Evolutionary conservation across 1,139 yeast genomes (phyloP), one percentile per base, ranked within the genome.

Genomic region (Hyphopichia wangnamkhiaoensis): DNA sequence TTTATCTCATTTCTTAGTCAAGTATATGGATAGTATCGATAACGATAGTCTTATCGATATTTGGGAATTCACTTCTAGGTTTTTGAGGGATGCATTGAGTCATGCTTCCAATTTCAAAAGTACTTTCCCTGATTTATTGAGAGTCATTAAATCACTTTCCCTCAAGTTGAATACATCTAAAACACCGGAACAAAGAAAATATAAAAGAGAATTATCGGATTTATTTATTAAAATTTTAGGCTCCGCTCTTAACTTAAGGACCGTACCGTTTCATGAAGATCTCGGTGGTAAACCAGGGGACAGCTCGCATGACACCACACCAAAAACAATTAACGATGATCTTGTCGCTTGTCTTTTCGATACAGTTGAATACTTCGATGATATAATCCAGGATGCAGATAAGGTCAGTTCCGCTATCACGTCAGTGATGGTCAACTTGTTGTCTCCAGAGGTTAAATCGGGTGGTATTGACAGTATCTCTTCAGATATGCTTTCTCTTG

Each of bases 21-120:
- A 63, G 0, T 90, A 90, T 54, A 63, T 83, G 16, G 65, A 66
- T 6, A 76, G 89, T 0, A 65, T 91, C 32, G 95, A 87, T 45
- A 75, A 74, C 45, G 95, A 89, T 49, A 80, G 88, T 0, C 66
- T 89, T 26, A 87, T 83, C 41, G 96, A 90, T 43, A 72, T 88
- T 19, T 89, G 91, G 83, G 59, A 58, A 15, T 75, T 74, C 19
- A 68, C 82, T 17, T 63, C 79, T 33, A 61, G 59, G 5, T 89
- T 87, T 50, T 67, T 86, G 47, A 80, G 73, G 45, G 89, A 82
- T 19, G 74, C 81, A 0, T 50, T 71, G 31, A 60, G 74, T 12
- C 79, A 80, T 50, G 59, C 74, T 14, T 48, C 63, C n/a, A 54
- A 65, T 2, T 87, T 79, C 56, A 73, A 72, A 39, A 61, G 61